Percentiles rank a stretch among this genome's conserved stretches.
Conservation (phyloP, 2,329 filamentous ascomycete genomes). For the Aspergillus felis region DNA sequence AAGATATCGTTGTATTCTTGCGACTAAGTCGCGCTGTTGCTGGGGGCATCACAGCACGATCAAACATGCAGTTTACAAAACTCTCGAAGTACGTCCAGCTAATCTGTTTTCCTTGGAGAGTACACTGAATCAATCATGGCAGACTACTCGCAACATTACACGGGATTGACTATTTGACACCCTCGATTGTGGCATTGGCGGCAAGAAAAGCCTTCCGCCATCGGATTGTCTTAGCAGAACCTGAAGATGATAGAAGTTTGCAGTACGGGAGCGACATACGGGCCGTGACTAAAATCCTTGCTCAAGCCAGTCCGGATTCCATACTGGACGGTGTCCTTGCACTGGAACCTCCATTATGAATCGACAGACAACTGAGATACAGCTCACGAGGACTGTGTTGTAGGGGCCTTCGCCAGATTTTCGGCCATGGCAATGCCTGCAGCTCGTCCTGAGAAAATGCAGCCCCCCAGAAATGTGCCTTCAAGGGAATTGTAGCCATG, state of each 20-base stretch:
- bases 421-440: conserved; percentile 50
- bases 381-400: background rate
- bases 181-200: conserved; percentile 77
- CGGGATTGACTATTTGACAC: conserved; percentile 73
- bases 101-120: background rate
- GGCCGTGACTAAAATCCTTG: conserved; percentile 65
- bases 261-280: conserved; percentile 83
- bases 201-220: conserved; percentile 85
- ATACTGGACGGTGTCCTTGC: conserved; percentile 58
- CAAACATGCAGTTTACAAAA: conserved; percentile 71
- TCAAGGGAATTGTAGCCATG: conserved; percentile 61
- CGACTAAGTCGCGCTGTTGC: conserved; percentile 81
- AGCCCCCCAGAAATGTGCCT: conserved; percentile 60
- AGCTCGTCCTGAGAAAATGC: conserved; percentile 58
- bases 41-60: conserved; percentile 70
- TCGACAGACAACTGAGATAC: background rate
- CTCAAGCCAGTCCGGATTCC: conserved; percentile 52
- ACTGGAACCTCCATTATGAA: conserved; percentile 54
- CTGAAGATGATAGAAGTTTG: conserved; percentile 76
- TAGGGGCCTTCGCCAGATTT: background rate
- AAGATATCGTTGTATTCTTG: conserved; percentile 83
- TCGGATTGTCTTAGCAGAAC: conserved; percentile 65
- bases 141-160: conserved; percentile 71
- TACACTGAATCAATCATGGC: background rate
- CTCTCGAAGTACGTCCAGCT: conserved; percentile 53